Base-by-base conservation (phyloP, 345 rosid genomes). In the Capsella bursapastoris region DNA sequence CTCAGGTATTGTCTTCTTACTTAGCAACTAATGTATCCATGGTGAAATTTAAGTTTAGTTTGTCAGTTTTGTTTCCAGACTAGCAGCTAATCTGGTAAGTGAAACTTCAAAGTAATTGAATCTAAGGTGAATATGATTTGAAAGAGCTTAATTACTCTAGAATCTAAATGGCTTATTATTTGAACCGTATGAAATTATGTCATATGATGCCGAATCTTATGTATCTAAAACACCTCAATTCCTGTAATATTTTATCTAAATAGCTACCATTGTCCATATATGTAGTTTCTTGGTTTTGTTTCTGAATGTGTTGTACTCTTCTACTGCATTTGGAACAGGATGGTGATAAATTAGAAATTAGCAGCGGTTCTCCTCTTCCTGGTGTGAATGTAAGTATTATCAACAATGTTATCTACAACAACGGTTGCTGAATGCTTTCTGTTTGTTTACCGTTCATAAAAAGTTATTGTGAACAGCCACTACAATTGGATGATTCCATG, bases 351-450 rank as follows among this genome's bases (percentile, higher is more conserved):
- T n/a, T 83, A 58, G 85, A 90, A 85, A 83, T 94, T 57, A 79
- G 89, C 63, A 86, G 83, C 12, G 98, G 98, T 41, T 91, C 95
- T 45, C 98, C 98, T 75, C 86, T 94, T 66, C 98, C 98, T 74
- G 97, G 98, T 79, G 83, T 94, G 89, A 94, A 91, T 90, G 98
- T 94, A 84, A 87, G 82, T 70, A 79, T 81, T 66, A 72, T 52
- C 43, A 16, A 57, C 77, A 55, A 61, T 57, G 5, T 52, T 41
- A 18, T 22, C 13, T 45, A 27, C 16, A 27, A 28, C 3, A 1
- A 0, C 3, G 38, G 11, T 37, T 16, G 15, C 67, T 78, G 75
- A 37, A 43, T 75, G 70, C 38, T 28, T 37, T 78, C 50, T 74
- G 15, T 44, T 69, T 57, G 40, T 35, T 72, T 44, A 49, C 65